phyloP scores from a whole-genome alignment of 2,329 filamentous ascomycete genomes.

The Erysiphe neolycopersici region DNA sequence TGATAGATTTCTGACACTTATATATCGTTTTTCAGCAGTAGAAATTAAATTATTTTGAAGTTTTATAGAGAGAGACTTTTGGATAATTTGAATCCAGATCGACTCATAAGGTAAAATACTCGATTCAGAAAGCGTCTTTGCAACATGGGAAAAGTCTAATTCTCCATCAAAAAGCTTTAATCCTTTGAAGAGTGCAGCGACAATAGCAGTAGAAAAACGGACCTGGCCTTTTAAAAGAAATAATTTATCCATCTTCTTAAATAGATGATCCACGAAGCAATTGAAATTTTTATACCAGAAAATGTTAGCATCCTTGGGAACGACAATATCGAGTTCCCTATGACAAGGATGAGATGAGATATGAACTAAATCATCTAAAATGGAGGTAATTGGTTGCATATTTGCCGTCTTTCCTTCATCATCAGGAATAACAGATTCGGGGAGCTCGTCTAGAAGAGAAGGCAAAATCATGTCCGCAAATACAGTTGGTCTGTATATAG shows the following conservation, averaged over 20 bases:
- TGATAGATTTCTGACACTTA: background rate
- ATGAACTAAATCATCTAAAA: conserved; percentile 6
- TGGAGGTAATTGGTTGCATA: conserved; percentile 2
- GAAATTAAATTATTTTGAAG: background rate
- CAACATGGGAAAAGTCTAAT: conserved; percentile 1
- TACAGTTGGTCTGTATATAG: conserved; percentile 4
- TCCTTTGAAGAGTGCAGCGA: conserved; percentile 7
- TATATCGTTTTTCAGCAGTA: background rate
- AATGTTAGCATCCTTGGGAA: background rate
- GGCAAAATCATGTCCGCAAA: conserved; percentile 8
- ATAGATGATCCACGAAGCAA: conserved; percentile 4
- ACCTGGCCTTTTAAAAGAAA: conserved; percentile 4
- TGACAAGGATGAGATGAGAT: conserved; percentile 7
- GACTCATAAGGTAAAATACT: conserved; percentile 3
- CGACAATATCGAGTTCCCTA: conserved; percentile 1
- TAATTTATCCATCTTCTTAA: conserved; percentile 4
- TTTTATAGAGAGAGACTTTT: background rate
- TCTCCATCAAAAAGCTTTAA: conserved; percentile 7
- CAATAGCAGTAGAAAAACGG: conserved; percentile 6
- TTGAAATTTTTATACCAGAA: conserved; percentile 8
- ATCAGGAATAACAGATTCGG: conserved; percentile 3
- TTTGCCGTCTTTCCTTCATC: conserved; percentile 1
- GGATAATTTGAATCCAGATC: conserved; percentile 4
- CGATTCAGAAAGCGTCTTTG: background rate
- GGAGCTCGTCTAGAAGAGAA: conserved; percentile 8